Base-by-base conservation (phyloP, 176 grass and related monocot genomes). In the Triticum dicoccoides region DNA sequence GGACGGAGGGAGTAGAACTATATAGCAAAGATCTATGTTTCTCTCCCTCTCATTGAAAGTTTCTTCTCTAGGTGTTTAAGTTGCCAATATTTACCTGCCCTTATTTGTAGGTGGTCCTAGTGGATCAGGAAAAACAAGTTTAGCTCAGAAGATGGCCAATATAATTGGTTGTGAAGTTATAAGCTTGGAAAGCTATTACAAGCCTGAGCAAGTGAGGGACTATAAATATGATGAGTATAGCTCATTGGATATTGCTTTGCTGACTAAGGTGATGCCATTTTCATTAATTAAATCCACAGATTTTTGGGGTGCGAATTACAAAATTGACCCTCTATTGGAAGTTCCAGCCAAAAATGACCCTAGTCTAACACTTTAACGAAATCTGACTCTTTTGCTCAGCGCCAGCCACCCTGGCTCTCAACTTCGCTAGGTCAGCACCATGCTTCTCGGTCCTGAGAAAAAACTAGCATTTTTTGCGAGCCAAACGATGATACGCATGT, bases 141-240 rank as follows among this genome's bases (percentile, higher is more conserved):
- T 98, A 82, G 93, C 96, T 74, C 93, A 98, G 79, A 98, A 98
- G 90, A 98, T 98, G 96, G 91, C 96, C 61, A 96, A 98, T 84
- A 98, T 98, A 86, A 93, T 98, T 95, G 96, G 96, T n/a, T 98
- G 96, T 68, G 96, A 98, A 92, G 96, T 98, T 58, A 89, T 98
- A 80, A 95, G 93, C 68, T 92, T 98, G 85, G 96, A 98, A 86
- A 98, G 93, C 87, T 98, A 98, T 82, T 98, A 95, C 80, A 98
- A 98, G 76, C 92, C 93, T 86, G 96, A 98, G 88, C 90, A 95
- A 95, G 86, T 92, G 42, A 94, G 92, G 90, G 96, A 98, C 81
- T 98, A 94, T 68, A 98, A 98, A 82, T 98, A 95, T 86, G 92
- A 97, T 85, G 96, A 95, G n/a, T 98, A 92, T 84, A 95, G 70